These are phyloP conservation scores for Linum lewisii DNA, from an alignment of 345 rosid genomes.

Conservation along the genomic window DNA sequence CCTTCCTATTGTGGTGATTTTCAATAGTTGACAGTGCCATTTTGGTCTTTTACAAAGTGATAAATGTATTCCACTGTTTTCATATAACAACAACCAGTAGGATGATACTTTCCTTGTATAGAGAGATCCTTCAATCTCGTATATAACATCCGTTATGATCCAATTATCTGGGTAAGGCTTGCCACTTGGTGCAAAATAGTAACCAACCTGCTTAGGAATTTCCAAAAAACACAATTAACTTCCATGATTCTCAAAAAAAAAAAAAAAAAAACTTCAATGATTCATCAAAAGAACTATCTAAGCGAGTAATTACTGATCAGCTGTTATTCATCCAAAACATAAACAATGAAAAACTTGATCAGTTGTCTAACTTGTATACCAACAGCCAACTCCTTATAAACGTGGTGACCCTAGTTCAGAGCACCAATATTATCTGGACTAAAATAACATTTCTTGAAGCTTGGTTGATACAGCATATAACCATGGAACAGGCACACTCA, in stretches of 20 bases:
- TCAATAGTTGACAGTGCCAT: background rate
- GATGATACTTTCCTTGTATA: conserved; percentile 46
- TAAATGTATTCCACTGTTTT: too few species aligned
- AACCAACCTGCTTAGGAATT: conserved; percentile 64
- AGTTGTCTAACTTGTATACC: background rate
- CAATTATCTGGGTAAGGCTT: conserved; percentile 99
- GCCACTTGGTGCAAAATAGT: conserved; percentile 93
- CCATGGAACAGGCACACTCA: background rate
- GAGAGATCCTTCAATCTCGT: conserved; percentile 83
- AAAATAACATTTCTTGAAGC: background rate
- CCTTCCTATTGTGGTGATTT: background rate
- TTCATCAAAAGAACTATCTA: too few species aligned
- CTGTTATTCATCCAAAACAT: too few species aligned
- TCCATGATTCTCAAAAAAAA: conserved; percentile 9
- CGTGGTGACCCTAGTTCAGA: background rate
- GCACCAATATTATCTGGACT: background rate
- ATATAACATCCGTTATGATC: conserved; percentile 88
- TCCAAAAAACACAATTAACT: conserved; percentile 22
- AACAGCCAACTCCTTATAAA: background rate
- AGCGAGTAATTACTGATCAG: too few species aligned
- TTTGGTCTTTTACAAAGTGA: background rate
- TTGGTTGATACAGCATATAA: background rate
- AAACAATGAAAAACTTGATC: too few species aligned
- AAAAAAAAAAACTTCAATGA: too few species aligned
- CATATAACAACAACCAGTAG: background rate